These are phyloP conservation scores for Cutaneotrichosporon sp. DNA, from an alignment of 1,284 basidiomycete genomes.

Conservation along the genomic window DNA sequence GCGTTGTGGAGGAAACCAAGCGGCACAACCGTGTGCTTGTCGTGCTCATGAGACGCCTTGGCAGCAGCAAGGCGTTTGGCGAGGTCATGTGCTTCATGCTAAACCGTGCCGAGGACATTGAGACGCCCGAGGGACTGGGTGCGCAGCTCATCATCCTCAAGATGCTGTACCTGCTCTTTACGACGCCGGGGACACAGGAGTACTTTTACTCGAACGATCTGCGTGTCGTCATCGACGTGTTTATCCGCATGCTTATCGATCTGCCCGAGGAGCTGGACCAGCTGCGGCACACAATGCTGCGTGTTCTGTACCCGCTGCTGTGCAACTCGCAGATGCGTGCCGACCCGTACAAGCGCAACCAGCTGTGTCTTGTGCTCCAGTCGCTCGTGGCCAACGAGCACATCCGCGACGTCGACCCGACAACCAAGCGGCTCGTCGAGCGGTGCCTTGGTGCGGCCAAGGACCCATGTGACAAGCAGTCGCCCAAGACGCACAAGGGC, in stretches of 20 bases:
- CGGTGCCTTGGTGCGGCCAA: constrained; percentile 61
- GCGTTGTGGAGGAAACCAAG: constrained; percentile 40
- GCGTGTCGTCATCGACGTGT: constrained; percentile 91
- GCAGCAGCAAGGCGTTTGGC: constrained; percentile 87
- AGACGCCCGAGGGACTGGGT: constrained; percentile 78
- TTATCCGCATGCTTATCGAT: constrained; percentile 83
- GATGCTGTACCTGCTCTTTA: constrained; percentile 90
- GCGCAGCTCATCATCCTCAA: constrained; percentile 94
- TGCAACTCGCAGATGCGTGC: constrained; percentile 86
- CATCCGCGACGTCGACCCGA: constrained; percentile 75
- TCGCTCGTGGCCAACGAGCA: constrained; percentile 66
- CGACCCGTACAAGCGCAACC: constrained; percentile 82
- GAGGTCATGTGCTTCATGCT: constrained; percentile 99
- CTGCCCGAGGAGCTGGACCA: constrained; percentile 91
- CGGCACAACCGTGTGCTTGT: constrained; percentile 69
- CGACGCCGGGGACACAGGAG: constrained; percentile 84
- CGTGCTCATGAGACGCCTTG: constrained; percentile 73
- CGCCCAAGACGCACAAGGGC: no score
- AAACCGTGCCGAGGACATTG: constrained; percentile 74
- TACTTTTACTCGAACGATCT: constrained; percentile 99
- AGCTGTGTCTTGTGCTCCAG: constrained; percentile 79
- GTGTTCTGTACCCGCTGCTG: constrained; percentile 89
- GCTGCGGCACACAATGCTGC: constrained; percentile 93
- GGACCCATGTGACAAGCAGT: neutral
- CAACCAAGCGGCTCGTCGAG: constrained; percentile 86